Percentiles rank a stretch among this genome's conserved stretches.
Conservation (phyloP, 164 flowering plant species). For the Tinospora cordifolia region DNA sequence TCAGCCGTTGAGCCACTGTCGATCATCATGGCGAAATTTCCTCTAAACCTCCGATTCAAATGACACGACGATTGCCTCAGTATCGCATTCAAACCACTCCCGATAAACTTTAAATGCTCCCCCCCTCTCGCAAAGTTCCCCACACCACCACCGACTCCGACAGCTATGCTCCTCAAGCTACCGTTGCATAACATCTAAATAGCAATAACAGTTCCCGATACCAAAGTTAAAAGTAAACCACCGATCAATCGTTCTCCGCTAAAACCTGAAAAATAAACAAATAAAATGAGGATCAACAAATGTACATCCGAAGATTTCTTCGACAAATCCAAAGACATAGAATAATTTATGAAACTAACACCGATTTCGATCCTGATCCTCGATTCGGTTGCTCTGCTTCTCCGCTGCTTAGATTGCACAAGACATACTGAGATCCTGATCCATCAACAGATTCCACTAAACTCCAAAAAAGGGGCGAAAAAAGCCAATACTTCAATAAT, state of each 20-base stretch:
- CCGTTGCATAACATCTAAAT: slow-evolving; percentile 69
- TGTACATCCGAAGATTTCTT: neutral
- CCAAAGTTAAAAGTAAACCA: neutral
- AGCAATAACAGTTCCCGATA: slow-evolving; percentile 12
- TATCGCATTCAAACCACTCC: slow-evolving; percentile 27
- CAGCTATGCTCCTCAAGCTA: slow-evolving; percentile 35
- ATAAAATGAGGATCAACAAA: neutral
- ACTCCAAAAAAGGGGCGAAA: too few relatives aligned
- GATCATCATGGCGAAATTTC: slow-evolving; percentile 55
- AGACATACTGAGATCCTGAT: slow-evolving; percentile 6
- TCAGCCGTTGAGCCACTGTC: slow-evolving; percentile 35
- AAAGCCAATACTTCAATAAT: neutral
- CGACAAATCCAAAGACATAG: neutral
- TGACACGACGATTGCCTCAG: slow-evolving; percentile 6
- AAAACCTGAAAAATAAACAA: neutral
- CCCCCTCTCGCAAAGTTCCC: slow-evolving; percentile 19
- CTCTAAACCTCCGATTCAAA: slow-evolving; percentile 23
- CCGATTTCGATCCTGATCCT: neutral
- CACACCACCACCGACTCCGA: slow-evolving; percentile 34
- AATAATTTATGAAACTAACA: neutral
- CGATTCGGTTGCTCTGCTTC: slow-evolving; percentile 1
- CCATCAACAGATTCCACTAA: slow-evolving; percentile 2
- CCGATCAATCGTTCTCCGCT: neutral
- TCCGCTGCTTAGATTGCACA: slow-evolving; percentile 11
- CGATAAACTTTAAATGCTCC: slow-evolving; percentile 17